These are phyloP conservation scores for Arthroderma uncinatum DNA, from an alignment of 2,329 filamentous ascomycete genomes.

Conservation along the genomic window DNA sequence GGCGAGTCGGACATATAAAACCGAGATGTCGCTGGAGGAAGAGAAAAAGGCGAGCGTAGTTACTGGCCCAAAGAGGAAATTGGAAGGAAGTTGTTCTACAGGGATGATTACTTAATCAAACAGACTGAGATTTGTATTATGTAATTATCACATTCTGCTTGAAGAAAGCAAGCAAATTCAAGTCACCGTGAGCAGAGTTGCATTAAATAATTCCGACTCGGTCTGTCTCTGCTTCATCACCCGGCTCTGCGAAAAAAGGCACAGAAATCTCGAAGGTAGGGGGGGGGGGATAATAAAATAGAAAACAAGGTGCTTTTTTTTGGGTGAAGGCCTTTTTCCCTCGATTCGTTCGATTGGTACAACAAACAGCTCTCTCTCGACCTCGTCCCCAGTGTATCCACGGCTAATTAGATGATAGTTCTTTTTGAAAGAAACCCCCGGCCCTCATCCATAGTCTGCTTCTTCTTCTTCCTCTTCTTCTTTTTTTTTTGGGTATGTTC, in stretches of 20 bases:
- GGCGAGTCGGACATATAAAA: neutral
- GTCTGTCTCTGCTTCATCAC: neutral
- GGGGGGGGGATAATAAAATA: neutral
- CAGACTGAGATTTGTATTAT: neutral
- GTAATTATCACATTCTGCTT: neutral
- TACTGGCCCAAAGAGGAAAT: neutral
- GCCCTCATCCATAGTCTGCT: neutral
- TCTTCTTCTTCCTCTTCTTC: neutral
- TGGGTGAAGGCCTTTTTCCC: neutral
- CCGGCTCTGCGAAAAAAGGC: neutral
- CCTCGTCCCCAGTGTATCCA: neutral
- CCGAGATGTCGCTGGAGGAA: neutral
- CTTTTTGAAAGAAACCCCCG: neutral
- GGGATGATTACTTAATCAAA: neutral
- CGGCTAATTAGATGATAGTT: neutral
- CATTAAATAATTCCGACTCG: neutral
- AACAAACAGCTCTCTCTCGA: slow-evolving; percentile 2
- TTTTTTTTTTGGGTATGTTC: neutral
- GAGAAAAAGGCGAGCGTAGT: no score
- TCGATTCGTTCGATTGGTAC: neutral
- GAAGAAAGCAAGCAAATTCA: neutral
- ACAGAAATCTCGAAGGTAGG: neutral
- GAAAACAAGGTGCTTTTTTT: slow-evolving; percentile 1
- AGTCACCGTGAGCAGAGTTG: neutral
- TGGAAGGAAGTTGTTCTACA: neutral